Conservation (phyloP, 2,329 filamentous ascomycete species). For the Cercospora zeina region DNA sequence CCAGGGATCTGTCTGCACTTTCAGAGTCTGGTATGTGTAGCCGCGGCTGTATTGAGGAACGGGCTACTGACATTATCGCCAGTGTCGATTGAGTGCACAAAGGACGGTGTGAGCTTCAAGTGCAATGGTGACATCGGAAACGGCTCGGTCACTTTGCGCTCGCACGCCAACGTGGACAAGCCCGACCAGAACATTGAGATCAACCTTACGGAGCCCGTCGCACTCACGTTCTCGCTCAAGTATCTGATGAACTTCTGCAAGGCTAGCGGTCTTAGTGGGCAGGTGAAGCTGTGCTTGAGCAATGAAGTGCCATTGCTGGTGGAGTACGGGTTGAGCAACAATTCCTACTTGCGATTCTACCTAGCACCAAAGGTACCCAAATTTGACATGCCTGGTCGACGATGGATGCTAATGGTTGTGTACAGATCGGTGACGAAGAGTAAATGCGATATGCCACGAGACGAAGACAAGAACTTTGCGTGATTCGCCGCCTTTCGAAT, state of each 20-base stretch:
- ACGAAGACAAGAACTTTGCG: background rate
- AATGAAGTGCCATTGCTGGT: constrained; percentile 95
- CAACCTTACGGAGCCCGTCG: constrained; percentile 85
- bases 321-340: constrained; percentile 79
- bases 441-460: constrained; percentile 38
- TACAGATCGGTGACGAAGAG: constrained; percentile 69
- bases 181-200: constrained; percentile 83
- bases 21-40: constrained; percentile 82
- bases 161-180: constrained; percentile 87
- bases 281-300: constrained; percentile 90
- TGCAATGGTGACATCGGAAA: constrained; percentile 95
- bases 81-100: constrained; percentile 95
- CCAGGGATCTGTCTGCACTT: constrained; percentile 84
- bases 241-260: constrained; percentile 99
- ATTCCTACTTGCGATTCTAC: constrained; percentile 94
- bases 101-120: constrained; percentile 95
- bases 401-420: background rate
- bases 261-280: constrained; percentile 76
- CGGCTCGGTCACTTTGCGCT: constrained; percentile 86
- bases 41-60: background rate
- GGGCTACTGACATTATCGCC: constrained; percentile 32
- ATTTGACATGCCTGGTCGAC: background rate
- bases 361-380: constrained; percentile 86
- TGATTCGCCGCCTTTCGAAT: background rate
- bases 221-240: constrained; percentile 96